Evolutionary conservation across 2,329 filamentous ascomycete genomes (phyloP).

Genomic region (Leptographium galeiforme): DNA sequence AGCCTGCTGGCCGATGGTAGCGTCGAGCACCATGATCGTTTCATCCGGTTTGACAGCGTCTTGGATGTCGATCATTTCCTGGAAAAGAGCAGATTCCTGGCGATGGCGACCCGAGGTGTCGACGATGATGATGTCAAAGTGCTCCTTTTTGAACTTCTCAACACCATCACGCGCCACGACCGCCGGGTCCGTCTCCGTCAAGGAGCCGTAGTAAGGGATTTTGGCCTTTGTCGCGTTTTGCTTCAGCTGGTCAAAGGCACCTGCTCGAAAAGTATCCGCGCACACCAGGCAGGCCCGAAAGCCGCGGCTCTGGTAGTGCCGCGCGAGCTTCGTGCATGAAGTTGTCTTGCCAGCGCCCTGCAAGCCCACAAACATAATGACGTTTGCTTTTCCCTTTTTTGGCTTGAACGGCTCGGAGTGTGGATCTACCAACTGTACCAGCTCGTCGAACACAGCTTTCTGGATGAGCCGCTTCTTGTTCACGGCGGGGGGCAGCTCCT

Average conservation of each 20-base stretch:
- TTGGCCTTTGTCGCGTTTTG: constrained; percentile 98
- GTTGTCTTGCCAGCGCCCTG: constrained; percentile 98
- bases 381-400: constrained; percentile 88
- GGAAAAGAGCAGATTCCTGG: constrained; percentile 88
- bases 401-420: constrained; percentile 93
- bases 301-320: constrained; percentile 86
- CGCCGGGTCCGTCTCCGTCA: constrained; percentile 92
- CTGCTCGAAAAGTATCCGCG: constrained; percentile 95
- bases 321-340: constrained; percentile 89
- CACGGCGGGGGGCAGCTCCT: constrained; percentile 75
- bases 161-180: constrained; percentile 91
- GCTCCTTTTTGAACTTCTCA: constrained; percentile 97
- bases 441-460: constrained; percentile 93
- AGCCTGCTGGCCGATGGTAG: constrained; percentile 90
- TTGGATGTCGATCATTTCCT: constrained; percentile 97
- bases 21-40: constrained; percentile 96
- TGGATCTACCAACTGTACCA: constrained; percentile 89
- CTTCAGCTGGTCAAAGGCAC: constrained; percentile 96
- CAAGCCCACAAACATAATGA: constrained; percentile 98
- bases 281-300: constrained; percentile 92
- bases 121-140: constrained; percentile 96
- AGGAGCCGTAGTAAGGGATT: constrained; percentile 93
- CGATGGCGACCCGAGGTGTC: constrained; percentile 92
- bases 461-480: constrained; percentile 99
- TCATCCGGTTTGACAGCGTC: constrained; percentile 81